A percentile compares a stretch with the other conserved stretches of the same genome.
These are phyloP conservation scores for Dissophora globulifera DNA, from an alignment of 192 early-diverging fungal genomes.

Conservation along the genomic window DNA sequence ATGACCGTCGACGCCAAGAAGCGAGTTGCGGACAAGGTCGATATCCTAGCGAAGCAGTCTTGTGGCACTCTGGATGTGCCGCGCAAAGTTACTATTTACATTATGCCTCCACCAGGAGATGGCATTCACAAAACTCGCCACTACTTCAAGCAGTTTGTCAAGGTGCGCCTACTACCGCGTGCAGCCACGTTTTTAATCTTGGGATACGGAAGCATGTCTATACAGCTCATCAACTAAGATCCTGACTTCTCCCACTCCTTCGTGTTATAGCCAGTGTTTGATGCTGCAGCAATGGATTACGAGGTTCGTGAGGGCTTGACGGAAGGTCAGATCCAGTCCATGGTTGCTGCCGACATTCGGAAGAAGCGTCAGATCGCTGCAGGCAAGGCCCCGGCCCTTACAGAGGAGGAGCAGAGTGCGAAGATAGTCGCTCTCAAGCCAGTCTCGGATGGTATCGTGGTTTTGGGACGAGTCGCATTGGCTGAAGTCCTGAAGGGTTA, in stretches of 20 bases:
- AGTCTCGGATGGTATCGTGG: conserved; percentile 45
- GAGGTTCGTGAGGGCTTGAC: conserved; percentile 50
- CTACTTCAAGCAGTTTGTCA: conserved; percentile 55
- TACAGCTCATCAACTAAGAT: background rate
- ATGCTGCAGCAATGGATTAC: conserved; percentile 58
- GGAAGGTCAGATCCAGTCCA: conserved; percentile 51
- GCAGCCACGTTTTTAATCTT: too few species aligned
- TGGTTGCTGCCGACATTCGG: conserved; percentile 53
- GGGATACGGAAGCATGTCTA: too few species aligned
- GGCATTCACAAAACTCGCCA: conserved; percentile 57
- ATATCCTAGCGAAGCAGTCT: conserved; percentile 44
- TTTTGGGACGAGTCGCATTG: conserved; percentile 51
- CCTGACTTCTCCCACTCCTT: background rate
- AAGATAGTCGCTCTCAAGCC: conserved; percentile 36
- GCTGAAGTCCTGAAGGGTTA: conserved; percentile 53
- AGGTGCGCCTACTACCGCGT: too few species aligned
- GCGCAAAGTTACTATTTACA: conserved; percentile 55
- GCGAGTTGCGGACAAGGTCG: conserved; percentile 48
- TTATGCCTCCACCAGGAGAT: conserved; percentile 54
- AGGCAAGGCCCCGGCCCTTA: conserved; percentile 19
- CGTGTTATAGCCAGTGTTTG: conserved; percentile 52
- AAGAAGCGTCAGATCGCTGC: conserved; percentile 46
- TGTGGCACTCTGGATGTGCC: conserved; percentile 56
- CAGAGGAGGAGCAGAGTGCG: conserved; percentile 20
- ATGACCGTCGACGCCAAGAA: conserved; percentile 49